These are phyloP conservation scores for Leucosporidium scottii DNA, from an alignment of 768 basidiomycete genomes.

Conservation along the genomic window DNA sequence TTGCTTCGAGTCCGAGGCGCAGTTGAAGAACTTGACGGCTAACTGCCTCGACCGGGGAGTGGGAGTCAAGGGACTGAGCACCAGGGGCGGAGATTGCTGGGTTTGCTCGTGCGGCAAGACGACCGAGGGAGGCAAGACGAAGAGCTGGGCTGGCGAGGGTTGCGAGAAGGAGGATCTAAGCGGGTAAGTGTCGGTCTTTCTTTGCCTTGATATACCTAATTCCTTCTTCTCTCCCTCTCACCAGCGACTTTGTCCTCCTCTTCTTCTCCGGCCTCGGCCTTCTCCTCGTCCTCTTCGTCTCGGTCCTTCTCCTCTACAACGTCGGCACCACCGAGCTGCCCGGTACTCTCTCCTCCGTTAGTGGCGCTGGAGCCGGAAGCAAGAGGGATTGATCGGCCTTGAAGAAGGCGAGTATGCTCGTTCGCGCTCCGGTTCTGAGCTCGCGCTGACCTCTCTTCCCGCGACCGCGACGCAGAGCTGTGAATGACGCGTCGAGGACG, in stretches of 20 bases:
- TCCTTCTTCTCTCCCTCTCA: no score
- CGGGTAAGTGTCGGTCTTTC: conserved; percentile 9
- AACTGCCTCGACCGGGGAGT: conserved; percentile 18
- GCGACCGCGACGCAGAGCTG: no score
- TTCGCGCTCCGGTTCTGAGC: no score
- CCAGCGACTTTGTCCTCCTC: conserved; percentile 25
- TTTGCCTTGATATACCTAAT: neutral
- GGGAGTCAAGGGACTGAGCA: conserved; percentile 19
- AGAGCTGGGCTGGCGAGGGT: conserved; percentile 25
- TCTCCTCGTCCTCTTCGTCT: conserved; percentile 7
- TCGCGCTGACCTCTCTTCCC: no score
- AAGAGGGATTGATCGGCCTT: no score
- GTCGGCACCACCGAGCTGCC: conserved; percentile 25
- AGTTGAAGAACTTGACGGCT: conserved; percentile 18
- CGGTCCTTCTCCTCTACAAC: conserved; percentile 12
- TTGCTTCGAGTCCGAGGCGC: conserved; percentile 16
- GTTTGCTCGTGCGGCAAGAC: conserved; percentile 27
- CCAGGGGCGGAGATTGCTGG: conserved; percentile 25
- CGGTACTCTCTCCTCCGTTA: conserved; percentile 18
- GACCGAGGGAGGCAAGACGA: conserved; percentile 16
- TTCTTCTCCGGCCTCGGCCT: conserved; percentile 15
- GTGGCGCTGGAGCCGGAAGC: neutral
- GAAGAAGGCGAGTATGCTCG: no score
- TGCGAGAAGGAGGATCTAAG: conserved; percentile 33
- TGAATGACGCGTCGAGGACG: no score